These are phyloP conservation scores for Neoascochyta sp. DNA, from an alignment of 2,329 filamentous ascomycete genomes.

Conservation along the genomic window DNA sequence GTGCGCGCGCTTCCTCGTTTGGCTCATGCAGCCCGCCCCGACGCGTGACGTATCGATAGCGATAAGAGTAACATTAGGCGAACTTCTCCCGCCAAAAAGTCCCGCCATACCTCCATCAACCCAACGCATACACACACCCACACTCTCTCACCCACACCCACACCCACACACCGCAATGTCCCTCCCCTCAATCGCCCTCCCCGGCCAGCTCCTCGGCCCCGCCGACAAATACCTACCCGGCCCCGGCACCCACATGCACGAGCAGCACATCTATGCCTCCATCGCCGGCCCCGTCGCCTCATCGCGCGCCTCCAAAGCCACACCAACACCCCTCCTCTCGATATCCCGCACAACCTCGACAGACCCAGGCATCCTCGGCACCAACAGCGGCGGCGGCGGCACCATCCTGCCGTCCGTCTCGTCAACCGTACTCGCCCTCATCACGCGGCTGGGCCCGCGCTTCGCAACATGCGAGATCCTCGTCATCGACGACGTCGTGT, in stretches of 20 bases:
- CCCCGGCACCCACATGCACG: slow-evolving; percentile 77
- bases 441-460: slow-evolving; percentile 78
- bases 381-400: slow-evolving; percentile 45
- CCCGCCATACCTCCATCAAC: slow-evolving; percentile 1
- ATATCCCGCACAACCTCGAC: slow-evolving; percentile 24
- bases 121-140: background rate
- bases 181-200: slow-evolving; percentile 59
- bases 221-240: slow-evolving; percentile 66
- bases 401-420: slow-evolving; percentile 79
- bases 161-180: slow-evolving; percentile 21
- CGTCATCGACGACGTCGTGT: slow-evolving; percentile 64
- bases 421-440: slow-evolving; percentile 75
- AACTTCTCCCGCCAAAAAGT: slow-evolving; percentile 24
- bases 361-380: slow-evolving; percentile 18
- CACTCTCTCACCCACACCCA: background rate
- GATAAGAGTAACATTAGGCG: slow-evolving; percentile 23
- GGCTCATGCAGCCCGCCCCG: too few species aligned
- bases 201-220: slow-evolving; percentile 75
- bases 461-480: slow-evolving; percentile 86
- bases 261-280: slow-evolving; percentile 73
- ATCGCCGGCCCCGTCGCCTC: slow-evolving; percentile 67
- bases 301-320: slow-evolving; percentile 53
- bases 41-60: slow-evolving; percentile 17
- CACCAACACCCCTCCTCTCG: slow-evolving; percentile 35
- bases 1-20: too few species aligned